Percentiles rank a stretch among this genome's conserved stretches.
Conservation (phyloP, 1,284 basidiomycete genomes). For the Ustanciosporium gigantosporum region DNA sequence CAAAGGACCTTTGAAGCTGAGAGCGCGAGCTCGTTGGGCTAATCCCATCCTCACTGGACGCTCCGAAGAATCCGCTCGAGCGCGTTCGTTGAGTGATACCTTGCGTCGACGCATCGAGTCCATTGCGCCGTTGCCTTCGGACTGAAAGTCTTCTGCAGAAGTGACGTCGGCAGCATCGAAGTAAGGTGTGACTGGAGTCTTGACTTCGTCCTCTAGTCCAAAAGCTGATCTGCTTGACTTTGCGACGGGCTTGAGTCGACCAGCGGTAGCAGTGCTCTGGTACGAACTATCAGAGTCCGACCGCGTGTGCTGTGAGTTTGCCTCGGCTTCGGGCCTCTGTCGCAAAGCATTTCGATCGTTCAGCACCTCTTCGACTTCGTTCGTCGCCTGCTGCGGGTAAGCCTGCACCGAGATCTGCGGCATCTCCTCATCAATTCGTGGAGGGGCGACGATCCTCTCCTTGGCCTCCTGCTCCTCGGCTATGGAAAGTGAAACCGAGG, state of each 20-base stretch:
- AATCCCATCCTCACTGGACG: conserved; percentile 23
- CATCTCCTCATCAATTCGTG: conserved; percentile 17
- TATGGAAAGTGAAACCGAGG: conserved; percentile 27
- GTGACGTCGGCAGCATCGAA: conserved; percentile 40
- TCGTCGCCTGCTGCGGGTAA: not conserved
- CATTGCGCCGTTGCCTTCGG: not conserved
- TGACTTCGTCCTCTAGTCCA: conserved; percentile 35
- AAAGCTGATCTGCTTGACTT: not conserved
- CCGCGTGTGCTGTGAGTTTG: conserved; percentile 6
- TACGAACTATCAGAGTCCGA: conserved; percentile 44
- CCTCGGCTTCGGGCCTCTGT: conserved; percentile 3
- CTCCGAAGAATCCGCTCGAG: conserved; percentile 2
- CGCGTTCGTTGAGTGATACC: not conserved
- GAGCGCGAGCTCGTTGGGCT: conserved; percentile 24
- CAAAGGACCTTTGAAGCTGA: conserved; percentile 33
- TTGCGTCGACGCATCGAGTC: not conserved
- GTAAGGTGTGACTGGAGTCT: conserved; percentile 43
- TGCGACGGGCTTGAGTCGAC: conserved; percentile 5
- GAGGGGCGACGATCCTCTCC: conserved; percentile 8
- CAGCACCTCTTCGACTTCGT: not conserved
- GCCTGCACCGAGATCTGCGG: conserved; percentile 8
- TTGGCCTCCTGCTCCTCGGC: conserved; percentile 33
- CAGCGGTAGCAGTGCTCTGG: conserved; percentile 7
- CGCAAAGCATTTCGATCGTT: not conserved
- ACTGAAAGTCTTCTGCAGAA: not conserved